Conservation (phyloP, 2,329 filamentous ascomycete species). For the Beauveria bassiana region DNA sequence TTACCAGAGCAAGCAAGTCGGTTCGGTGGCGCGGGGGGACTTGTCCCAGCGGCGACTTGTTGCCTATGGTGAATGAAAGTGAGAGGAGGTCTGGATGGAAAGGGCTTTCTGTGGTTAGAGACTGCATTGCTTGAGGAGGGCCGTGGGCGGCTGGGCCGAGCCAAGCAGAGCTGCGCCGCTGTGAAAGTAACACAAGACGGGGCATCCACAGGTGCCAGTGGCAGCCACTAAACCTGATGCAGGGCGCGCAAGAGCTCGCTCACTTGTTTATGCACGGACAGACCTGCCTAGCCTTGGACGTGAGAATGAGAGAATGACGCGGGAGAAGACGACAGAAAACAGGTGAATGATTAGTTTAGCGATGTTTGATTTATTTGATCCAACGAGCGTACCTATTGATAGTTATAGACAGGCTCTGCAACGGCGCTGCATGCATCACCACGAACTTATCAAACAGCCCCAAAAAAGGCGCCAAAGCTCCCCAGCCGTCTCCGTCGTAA, state of each 20-base stretch:
- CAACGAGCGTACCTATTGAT: too few relatives aligned
- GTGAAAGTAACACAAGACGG: background rate
- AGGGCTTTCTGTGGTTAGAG: too few relatives aligned
- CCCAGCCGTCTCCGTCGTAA: background rate
- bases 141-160: background rate
- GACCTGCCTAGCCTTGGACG: background rate
- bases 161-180: background rate
- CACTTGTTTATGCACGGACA: background rate
- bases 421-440: background rate
- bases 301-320: background rate
- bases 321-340: background rate
- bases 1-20: too few relatives aligned
- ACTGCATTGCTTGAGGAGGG: background rate
- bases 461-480: background rate
- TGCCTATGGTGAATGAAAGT: too few relatives aligned
- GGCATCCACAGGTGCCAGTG: background rate
- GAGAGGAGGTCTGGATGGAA: background rate
- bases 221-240: constrained; percentile 4
- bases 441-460: background rate
- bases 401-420: background rate
- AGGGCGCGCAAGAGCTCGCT: background rate
- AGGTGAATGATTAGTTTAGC: too few relatives aligned
- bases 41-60: too few relatives aligned
- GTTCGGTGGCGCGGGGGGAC: too few relatives aligned
- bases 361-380: background rate